These are phyloP conservation scores for Pachyrhizus erosus DNA, from an alignment of 306 rosid genomes.

Conservation along the genomic window DNA sequence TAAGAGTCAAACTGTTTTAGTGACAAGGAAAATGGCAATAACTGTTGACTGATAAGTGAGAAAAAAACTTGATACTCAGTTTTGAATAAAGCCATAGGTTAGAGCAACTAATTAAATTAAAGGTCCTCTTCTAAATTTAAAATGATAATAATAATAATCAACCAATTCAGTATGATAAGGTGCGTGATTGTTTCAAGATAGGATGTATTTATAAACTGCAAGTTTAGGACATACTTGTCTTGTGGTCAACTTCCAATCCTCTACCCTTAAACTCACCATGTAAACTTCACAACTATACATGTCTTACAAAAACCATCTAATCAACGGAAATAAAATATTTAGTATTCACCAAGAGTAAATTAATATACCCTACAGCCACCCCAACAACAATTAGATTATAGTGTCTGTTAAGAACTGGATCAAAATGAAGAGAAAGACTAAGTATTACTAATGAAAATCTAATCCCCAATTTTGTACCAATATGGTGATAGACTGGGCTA, in stretches of 20 bases:
- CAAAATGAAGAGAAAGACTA: background rate
- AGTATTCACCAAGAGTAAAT: background rate
- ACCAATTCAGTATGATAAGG: background rate
- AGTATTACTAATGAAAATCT: background rate
- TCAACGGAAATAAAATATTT: background rate
- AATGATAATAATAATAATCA: background rate
- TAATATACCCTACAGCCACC: background rate
- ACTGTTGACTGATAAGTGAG: background rate
- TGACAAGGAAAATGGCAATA: background rate
- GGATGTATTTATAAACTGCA: background rate
- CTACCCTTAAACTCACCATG: background rate
- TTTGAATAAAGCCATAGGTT: background rate
- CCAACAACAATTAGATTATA: background rate
- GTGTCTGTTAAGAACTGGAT: background rate
- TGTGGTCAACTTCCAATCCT: background rate
- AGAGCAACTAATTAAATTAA: too few relatives aligned
- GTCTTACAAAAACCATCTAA: background rate
- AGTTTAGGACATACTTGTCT: background rate
- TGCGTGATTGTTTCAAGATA: background rate
- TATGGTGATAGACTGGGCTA: background rate
- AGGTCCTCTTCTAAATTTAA: background rate
- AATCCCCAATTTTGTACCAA: background rate
- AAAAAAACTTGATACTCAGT: background rate
- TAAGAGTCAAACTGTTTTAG: background rate
- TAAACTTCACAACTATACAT: background rate